Conservation (phyloP, 2,329 filamentous ascomycete species). For the Pseudopithomyces maydicus region DNA sequence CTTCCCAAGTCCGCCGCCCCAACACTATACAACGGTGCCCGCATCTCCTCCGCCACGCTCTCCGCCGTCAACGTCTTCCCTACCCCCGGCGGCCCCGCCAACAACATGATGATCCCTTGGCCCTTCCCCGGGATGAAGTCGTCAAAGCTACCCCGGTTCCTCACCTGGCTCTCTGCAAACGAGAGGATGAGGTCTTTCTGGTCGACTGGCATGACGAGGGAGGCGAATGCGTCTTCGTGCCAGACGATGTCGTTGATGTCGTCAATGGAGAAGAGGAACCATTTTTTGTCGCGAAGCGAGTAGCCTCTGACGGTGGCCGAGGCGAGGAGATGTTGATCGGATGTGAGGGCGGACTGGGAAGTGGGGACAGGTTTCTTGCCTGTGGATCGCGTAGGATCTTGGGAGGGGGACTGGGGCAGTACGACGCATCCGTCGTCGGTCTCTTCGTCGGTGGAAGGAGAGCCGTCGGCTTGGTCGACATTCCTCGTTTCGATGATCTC, state of each 20-base stretch:
- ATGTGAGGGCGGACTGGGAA: background rate
- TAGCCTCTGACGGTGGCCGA: slow-evolving; percentile 50
- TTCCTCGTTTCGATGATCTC: slow-evolving; percentile 11
- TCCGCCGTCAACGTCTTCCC: slow-evolving; percentile 39
- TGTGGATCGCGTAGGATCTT: background rate
- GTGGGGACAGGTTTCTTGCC: slow-evolving; percentile 2
- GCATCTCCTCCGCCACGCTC: slow-evolving; percentile 35
- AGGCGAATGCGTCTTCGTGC: slow-evolving; percentile 52
- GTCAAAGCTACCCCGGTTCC: slow-evolving; percentile 5
- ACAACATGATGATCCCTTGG: slow-evolving; percentile 32
- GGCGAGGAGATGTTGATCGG: slow-evolving; percentile 35
- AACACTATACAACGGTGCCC: slow-evolving; percentile 66
- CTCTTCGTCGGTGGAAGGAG: slow-evolving; percentile 36
- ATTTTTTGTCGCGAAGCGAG: slow-evolving; percentile 30
- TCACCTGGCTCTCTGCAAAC: slow-evolving; percentile 75
- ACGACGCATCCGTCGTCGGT: slow-evolving; percentile 13
- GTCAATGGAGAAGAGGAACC: slow-evolving; percentile 42
- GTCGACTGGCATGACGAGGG: slow-evolving; percentile 41
- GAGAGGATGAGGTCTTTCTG: slow-evolving; percentile 50
- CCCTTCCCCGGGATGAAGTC: slow-evolving; percentile 50
- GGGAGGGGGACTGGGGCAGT: slow-evolving; percentile 3
- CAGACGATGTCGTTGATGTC: slow-evolving; percentile 50
- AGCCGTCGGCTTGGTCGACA: slow-evolving; percentile 15
- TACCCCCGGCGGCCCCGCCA: slow-evolving; percentile 55
- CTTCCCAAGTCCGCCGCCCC: slow-evolving; percentile 76